Percentiles rank a stretch among this genome's conserved stretches.
Conservation (phyloP, 2,329 filamentous ascomycete species). For the Teratosphaeria zuluensis region DNA sequence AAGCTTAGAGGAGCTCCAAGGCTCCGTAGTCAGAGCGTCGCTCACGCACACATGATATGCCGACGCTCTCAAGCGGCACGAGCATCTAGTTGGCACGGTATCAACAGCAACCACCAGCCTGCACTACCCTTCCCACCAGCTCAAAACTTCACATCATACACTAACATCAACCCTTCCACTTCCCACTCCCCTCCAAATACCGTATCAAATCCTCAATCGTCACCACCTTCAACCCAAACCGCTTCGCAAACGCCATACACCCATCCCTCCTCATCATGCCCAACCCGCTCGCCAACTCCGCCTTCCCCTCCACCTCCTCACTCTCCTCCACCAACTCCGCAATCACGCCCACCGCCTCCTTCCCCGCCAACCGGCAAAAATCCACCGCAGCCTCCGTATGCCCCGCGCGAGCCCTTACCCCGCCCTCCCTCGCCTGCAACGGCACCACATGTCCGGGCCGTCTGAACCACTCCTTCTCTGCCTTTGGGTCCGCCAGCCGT, state of each 20-base stretch:
- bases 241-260: constrained; percentile 77
- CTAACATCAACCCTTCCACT: constrained; percentile 38
- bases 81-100: not conserved
- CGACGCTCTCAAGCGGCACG: not conserved
- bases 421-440: constrained; percentile 66
- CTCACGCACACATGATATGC: not conserved
- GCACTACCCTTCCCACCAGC: not conserved
- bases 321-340: constrained; percentile 88
- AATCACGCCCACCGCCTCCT: constrained; percentile 68
- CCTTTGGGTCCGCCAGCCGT: constrained; percentile 59
- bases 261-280: constrained; percentile 89
- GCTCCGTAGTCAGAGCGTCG: too few species aligned
- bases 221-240: constrained; percentile 84
- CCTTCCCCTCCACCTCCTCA: constrained; percentile 56
- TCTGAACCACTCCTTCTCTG: constrained; percentile 54
- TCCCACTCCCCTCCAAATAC: constrained; percentile 59
- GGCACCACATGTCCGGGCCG: constrained; percentile 87
- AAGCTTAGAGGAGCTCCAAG: too few species aligned
- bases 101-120: not conserved
- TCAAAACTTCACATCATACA: not conserved
- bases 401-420: constrained; percentile 67
- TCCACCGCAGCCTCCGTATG: constrained; percentile 94
- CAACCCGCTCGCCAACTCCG: constrained; percentile 52
- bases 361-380: constrained; percentile 76
- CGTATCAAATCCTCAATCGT: constrained; percentile 85